Evolutionary conservation across 2,329 filamentous ascomycete genomes (phyloP).

Genomic region (Curvularia verruculosa): DNA sequence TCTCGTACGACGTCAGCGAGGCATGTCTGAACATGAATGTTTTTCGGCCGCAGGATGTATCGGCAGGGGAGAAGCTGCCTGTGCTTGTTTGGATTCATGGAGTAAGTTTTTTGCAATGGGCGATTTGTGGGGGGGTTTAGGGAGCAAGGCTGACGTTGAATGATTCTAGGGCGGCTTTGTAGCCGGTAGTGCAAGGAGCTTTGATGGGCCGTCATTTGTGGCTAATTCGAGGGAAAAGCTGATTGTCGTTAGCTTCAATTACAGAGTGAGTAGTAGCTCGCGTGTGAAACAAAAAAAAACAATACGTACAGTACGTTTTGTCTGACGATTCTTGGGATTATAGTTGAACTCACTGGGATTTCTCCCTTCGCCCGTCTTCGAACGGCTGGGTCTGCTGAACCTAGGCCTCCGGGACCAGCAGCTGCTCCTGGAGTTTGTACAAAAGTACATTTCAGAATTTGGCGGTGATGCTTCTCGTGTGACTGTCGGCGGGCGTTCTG

Average conservation of each 20-base stretch:
- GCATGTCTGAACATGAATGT: slow-evolving; percentile 40
- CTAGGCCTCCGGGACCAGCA: slow-evolving; percentile 35
- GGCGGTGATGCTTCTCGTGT: slow-evolving; percentile 49
- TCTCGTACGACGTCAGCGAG: slow-evolving; percentile 26
- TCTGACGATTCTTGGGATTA: not conserved
- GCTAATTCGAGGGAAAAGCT: slow-evolving; percentile 30
- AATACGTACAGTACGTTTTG: not conserved
- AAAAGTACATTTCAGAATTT: slow-evolving; percentile 48
- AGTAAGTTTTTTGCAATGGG: slow-evolving; percentile 14
- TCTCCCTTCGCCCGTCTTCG: slow-evolving; percentile 32
- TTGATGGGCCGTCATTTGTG: slow-evolving; percentile 37
- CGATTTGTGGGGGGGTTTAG: not conserved
- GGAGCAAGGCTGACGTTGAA: not conserved
- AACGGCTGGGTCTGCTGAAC: slow-evolving; percentile 35
- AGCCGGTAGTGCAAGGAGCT: slow-evolving; percentile 30
- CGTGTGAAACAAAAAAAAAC: too few species aligned
- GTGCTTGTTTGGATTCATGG: slow-evolving; percentile 43
- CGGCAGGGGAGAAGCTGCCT: slow-evolving; percentile 26
- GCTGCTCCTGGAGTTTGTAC: slow-evolving; percentile 43
- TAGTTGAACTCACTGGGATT: slow-evolving; percentile 32
- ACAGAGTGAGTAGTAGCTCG: slow-evolving; percentile 30
- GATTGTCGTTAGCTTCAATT: slow-evolving; percentile 39
- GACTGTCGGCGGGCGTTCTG: slow-evolving; percentile 48
- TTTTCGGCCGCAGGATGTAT: slow-evolving; percentile 28
- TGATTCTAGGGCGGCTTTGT: slow-evolving; percentile 25